Evolutionary conservation across 495 filamentous ascomycete species (phyloP), one percentile per base, ranked within the genome.

Genomic region (Penicillium bovifimosum): DNA sequence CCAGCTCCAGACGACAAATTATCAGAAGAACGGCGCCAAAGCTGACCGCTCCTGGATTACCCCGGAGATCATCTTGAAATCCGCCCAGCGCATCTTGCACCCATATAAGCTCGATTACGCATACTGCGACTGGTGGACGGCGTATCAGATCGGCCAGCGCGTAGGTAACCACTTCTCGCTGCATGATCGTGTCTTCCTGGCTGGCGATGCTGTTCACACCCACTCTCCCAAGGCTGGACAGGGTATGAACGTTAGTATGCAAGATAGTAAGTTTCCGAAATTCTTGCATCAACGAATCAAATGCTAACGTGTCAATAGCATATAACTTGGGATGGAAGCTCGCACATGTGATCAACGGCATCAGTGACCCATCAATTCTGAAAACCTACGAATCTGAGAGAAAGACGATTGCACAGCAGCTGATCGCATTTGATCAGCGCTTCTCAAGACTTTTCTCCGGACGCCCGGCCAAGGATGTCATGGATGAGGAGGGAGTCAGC

Each of bases 251-350:
- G 80, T 84, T 1, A 74, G 68, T 10, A 81, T 86, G 69, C 80
- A 84, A 60, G 82, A 85, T 56, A 62, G 60, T 56, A 53, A 52
- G 64, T 58, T 39, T 27, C 39, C 24, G 13, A 20, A 20, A 7
- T 2, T 1, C 6, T 26, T 2, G 7, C 7, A 9, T 18, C 10
- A 9, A 40, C 20, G 3, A 8, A 33, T 1, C 11, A 3, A 10
- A 18, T 20, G n/a, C 35, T 49, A 10, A 50, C 35, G 32, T 61
- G 69, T n/a, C n/a, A 13, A 28, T 41, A 63, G 75, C 84, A 0
- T 87, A 82, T 63, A 90, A 89, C 50, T 76, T 90, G 1, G 85
- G 83, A 26, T 90, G 86, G 86, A 91, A 91, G 64, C 70, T 91
- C 18, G 76, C 78, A 0, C 65, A 78, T 31, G 84, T 86, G 2